Evolutionary conservation across 345 rosid genomes (phyloP).

Genomic region (Syzygium aromaticum): DNA sequence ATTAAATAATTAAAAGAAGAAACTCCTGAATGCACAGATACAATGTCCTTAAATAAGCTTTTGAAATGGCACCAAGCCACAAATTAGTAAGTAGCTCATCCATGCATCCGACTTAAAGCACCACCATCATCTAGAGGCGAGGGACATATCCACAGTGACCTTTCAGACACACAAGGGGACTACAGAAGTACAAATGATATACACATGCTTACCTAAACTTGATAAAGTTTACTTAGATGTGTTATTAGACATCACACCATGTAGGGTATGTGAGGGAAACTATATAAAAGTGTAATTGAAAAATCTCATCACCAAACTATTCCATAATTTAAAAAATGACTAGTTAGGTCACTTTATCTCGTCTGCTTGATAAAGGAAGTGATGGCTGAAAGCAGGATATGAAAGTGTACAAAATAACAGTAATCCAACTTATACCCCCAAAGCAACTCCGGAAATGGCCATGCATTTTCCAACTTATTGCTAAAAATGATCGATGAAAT

Average conservation of each 20-base stretch:
- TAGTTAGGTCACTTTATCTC: background rate
- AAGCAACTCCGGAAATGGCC: background rate
- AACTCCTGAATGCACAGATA: background rate
- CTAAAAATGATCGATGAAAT: background rate
- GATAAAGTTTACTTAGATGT: background rate
- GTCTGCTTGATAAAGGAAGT: background rate
- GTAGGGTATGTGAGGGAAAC: background rate
- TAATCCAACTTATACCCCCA: background rate
- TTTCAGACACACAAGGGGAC: background rate
- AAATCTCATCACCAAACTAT: background rate
- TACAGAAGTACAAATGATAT: background rate
- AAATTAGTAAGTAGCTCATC: background rate
- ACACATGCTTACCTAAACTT: background rate
- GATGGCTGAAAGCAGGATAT: background rate
- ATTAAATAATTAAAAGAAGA: background rate
- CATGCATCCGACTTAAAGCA: background rate
- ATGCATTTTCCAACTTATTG: background rate
- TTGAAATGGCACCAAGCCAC: background rate
- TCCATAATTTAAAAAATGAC: background rate
- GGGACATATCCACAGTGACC: background rate
- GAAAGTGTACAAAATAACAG: background rate
- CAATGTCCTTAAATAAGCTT: background rate
- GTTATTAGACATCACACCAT: background rate
- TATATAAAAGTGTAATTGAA: background rate
- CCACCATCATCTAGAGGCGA: background rate